Evolutionary conservation across 2,329 filamentous ascomycete species (phyloP).

Genomic region (Cordyceps fumosorosea): DNA sequence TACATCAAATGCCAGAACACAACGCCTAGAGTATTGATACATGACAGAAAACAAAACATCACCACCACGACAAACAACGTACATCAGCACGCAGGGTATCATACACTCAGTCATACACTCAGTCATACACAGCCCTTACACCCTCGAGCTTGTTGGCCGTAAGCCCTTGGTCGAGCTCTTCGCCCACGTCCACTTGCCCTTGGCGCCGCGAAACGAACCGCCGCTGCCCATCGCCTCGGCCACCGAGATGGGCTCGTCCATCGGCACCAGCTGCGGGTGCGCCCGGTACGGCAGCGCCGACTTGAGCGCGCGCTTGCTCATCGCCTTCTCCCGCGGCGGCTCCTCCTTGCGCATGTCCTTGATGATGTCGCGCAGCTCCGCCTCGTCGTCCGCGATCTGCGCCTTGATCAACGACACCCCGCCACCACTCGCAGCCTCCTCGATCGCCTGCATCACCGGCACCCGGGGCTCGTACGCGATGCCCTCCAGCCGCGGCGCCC

Average conservation of each 20-base stretch:
- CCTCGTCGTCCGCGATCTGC: constrained; percentile 70
- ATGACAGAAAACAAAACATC: too few relatives aligned
- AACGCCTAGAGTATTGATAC: too few relatives aligned
- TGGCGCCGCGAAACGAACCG: constrained; percentile 16
- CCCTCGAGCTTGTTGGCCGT: constrained; percentile 21
- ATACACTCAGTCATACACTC: neutral
- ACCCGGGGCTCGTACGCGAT: constrained; percentile 64
- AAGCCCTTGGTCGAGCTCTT: constrained; percentile 19
- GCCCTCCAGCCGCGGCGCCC: constrained; percentile 51
- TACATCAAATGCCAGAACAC: too few relatives aligned
- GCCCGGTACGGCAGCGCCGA: constrained; percentile 32
- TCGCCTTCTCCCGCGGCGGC: constrained; percentile 20
- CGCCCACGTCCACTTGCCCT: constrained; percentile 22
- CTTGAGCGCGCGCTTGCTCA: constrained; percentile 22
- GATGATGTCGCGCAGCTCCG: constrained; percentile 67
- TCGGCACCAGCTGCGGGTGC: constrained; percentile 26
- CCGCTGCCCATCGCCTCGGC: constrained; percentile 25
- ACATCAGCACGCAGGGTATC: neutral
- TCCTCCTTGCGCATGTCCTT: constrained; percentile 45
- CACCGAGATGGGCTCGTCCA: constrained; percentile 31
- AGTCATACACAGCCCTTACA: neutral
- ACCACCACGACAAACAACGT: too few relatives aligned
- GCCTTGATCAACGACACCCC: constrained; percentile 67
- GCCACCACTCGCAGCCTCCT: constrained; percentile 34
- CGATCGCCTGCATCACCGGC: constrained; percentile 72